phyloP scores from a whole-genome alignment of 148 eudicot genomes.

The Dysphania ambrosioides region DNA sequence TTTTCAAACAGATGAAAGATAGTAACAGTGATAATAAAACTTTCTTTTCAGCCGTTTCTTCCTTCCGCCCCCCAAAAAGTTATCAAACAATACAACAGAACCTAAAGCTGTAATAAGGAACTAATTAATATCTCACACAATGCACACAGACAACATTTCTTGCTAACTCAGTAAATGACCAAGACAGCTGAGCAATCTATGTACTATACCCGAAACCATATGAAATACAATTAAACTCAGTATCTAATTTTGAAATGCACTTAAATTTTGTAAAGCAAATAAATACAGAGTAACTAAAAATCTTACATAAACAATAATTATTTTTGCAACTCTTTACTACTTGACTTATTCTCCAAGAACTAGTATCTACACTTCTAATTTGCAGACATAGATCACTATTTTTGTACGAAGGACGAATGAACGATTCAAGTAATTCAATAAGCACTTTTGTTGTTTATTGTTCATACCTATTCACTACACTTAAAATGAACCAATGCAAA shows the following conservation, averaged over 20 bases:
- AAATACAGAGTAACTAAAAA: too few species aligned
- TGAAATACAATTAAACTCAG: not conserved
- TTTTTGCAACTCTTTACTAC: not conserved
- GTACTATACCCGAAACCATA: not conserved
- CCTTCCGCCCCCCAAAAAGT: not conserved
- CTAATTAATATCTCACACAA: not conserved
- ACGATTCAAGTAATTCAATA: too few species aligned
- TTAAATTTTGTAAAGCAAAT: not conserved
- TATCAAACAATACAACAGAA: not conserved
- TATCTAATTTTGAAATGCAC: not conserved
- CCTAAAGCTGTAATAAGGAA: not conserved
- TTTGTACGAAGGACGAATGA: too few species aligned
- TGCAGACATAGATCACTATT: too few species aligned
- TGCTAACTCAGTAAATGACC: not conserved
- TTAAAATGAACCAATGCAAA: too few species aligned
- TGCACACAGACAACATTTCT: not conserved
- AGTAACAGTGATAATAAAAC: not conserved
- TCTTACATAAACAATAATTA: too few species aligned
- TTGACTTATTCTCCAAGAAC: too few species aligned
- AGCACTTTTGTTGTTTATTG: not conserved
- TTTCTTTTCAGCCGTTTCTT: not conserved
- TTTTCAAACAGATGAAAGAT: not conserved
- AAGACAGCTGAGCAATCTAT: not conserved
- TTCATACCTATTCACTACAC: not conserved
- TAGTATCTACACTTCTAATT: too few species aligned